phyloP scores from a whole-genome alignment of 176 grass and related monocot genomes.

The Oryza brachyantha region DNA sequence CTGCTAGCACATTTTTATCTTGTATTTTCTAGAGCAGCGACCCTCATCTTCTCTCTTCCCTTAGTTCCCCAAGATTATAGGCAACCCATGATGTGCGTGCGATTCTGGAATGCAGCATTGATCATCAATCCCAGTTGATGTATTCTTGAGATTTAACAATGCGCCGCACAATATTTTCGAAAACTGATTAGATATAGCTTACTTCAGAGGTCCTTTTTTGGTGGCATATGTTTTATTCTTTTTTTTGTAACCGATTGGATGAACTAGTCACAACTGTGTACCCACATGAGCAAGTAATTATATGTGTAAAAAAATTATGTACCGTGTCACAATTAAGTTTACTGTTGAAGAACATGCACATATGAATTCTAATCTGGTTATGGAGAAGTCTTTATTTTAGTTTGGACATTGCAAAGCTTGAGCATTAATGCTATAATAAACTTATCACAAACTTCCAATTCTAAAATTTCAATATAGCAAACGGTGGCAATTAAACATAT shows the following conservation, averaged over 20 bases:
- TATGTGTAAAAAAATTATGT: not conserved
- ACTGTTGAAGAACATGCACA: not conserved
- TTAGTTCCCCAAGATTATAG: not conserved
- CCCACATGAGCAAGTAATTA: not conserved
- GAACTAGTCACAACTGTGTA: not conserved
- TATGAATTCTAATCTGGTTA: not conserved
- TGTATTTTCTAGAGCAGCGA: not conserved
- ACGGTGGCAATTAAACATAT: not conserved
- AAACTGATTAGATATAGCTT: not conserved
- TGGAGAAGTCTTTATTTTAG: not conserved
- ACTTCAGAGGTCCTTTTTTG: not conserved
- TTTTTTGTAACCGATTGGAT: not conserved
- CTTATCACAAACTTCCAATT: not conserved
- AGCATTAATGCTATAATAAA: not conserved
- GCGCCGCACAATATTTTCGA: constrained; percentile 3
- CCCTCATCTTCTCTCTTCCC: not conserved
- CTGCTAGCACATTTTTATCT: constrained; percentile 13
- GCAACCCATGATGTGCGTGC: not conserved
- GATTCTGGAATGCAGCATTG: not conserved
- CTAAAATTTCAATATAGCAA: not conserved
- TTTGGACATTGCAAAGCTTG: not conserved
- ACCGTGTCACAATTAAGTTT: not conserved
- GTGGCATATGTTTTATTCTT: not conserved
- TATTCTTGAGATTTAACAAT: not conserved
- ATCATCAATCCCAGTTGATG: not conserved